Percentiles rank a stretch among this genome's conserved stretches.
Evolutionary conservation across 2,329 filamentous ascomycete genomes (phyloP).

Genomic region (Aureobasidium sp.): DNA sequence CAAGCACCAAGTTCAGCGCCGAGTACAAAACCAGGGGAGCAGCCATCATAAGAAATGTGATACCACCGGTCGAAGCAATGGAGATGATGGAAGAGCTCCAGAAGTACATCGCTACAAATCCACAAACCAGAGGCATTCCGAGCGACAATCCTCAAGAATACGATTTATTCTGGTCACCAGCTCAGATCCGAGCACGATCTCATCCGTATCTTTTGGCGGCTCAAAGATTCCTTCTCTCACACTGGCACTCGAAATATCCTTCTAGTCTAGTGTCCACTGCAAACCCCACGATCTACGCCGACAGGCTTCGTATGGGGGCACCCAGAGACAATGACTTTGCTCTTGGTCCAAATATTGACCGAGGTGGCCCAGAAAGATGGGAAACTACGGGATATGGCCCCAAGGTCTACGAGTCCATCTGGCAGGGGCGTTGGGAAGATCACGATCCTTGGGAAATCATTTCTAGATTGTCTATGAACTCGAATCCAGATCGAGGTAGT

Average conservation of each 20-base stretch:
- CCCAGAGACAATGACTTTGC: conserved; percentile 43
- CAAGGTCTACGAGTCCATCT: conserved; percentile 62
- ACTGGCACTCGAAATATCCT: conserved; percentile 37
- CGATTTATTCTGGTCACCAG: conserved; percentile 41
- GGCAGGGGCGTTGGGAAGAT: conserved; percentile 65
- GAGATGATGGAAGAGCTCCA: conserved; percentile 36
- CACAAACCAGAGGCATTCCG: conserved; percentile 39
- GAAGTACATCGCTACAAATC: conserved; percentile 38
- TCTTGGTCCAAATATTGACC: conserved; percentile 46
- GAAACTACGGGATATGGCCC: conserved; percentile 52
- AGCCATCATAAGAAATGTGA: conserved; percentile 37
- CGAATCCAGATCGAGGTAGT: conserved; percentile 69
- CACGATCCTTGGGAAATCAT: conserved; percentile 77
- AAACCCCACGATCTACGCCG: conserved; percentile 40
- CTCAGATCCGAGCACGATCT: conserved; percentile 38
- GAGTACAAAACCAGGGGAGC: conserved; percentile 50
- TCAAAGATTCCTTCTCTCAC: conserved; percentile 39
- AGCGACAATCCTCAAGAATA: conserved; percentile 40
- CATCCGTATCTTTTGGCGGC: conserved; percentile 38
- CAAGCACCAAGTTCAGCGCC: conserved; percentile 46
- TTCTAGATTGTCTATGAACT: conserved; percentile 56
- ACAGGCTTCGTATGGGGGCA: conserved; percentile 43
- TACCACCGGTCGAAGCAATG: conserved; percentile 34
- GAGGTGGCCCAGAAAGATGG: conserved; percentile 41
- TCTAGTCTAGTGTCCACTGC: conserved; percentile 29